Percentiles rank a stretch among this genome's conserved stretches.
Conservation (phyloP, 2,329 filamentous ascomycete species). For the Fusarium sp. region DNA sequence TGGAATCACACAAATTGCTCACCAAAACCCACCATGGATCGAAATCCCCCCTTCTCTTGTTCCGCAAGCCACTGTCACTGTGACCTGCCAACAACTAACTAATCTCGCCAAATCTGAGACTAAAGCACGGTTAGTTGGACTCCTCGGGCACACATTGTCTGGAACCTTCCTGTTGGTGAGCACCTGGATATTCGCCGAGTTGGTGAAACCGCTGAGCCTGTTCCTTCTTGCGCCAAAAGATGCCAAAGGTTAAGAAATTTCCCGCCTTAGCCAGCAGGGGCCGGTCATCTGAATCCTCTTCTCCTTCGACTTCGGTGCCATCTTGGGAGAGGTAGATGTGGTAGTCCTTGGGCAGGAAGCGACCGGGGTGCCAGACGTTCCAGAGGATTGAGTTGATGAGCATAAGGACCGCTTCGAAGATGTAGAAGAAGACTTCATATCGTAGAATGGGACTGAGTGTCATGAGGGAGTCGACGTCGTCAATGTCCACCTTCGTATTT, state of each 20-base stretch:
- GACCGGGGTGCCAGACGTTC: constrained; percentile 62
- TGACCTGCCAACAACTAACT: neutral
- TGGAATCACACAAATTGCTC: neutral
- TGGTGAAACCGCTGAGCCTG: neutral
- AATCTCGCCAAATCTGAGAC: neutral
- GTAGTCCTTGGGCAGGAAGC: constrained; percentile 59
- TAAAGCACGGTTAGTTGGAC: neutral
- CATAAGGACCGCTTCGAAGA: constrained; percentile 67
- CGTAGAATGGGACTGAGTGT: constrained; percentile 56
- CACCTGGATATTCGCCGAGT: neutral
- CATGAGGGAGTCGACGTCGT: constrained; percentile 25
- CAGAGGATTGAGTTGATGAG: constrained; percentile 60
- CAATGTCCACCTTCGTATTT: constrained; percentile 34
- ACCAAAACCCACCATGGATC: too few relatives aligned
- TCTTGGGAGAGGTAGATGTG: constrained; percentile 62
- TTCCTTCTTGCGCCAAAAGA: neutral
- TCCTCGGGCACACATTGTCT: neutral
- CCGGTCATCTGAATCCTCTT: neutral
- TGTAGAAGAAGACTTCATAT: constrained; percentile 68
- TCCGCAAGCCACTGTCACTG: neutral
- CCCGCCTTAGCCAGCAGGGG: neutral
- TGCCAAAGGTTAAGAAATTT: neutral
- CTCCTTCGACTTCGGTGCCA: constrained; percentile 46
- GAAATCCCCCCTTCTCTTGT: too few relatives aligned
- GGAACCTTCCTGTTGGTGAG: neutral